phyloP scores from a whole-genome alignment of 305 asterid genomes.

The Rubia occidens region DNA sequence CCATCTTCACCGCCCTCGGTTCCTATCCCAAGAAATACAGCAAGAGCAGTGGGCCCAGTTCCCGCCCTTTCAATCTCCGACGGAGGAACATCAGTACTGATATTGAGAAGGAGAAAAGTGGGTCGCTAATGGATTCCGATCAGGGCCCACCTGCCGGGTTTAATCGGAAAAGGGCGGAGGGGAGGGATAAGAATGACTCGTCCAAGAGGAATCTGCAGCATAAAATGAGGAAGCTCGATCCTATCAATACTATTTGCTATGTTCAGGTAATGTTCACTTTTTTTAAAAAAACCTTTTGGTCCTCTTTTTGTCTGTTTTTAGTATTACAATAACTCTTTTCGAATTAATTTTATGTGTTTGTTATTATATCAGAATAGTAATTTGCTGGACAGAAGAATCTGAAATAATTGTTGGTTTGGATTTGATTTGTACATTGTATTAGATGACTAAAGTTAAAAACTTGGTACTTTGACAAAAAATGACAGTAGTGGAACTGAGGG shows the following conservation, averaged over 20 bases:
- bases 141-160: conserved; percentile 35
- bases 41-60: conserved; percentile 20
- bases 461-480: no score
- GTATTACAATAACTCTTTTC: not conserved
- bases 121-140: conserved; percentile 43
- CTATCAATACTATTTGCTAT: conserved; percentile 63
- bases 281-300: no score
- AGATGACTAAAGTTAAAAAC: not conserved
- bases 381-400: not conserved
- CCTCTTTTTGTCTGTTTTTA: no score
- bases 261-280: conserved; percentile 44
- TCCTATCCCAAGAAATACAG: conserved; percentile 32
- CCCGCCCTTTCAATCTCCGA: conserved; percentile 23
- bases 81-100: conserved; percentile 25
- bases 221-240: conserved; percentile 64
- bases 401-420: not conserved
- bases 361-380: not conserved
- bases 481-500: no score
- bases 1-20: conserved; percentile 28
- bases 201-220: conserved; percentile 54
- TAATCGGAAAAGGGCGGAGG: conserved; percentile 78
- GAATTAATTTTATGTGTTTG: no score
- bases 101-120: conserved; percentile 21
- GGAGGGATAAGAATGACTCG: conserved; percentile 45
- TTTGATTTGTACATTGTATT: not conserved